A percentile compares a stretch with the other conserved stretches of the same genome.
phyloP scores from a whole-genome alignment of 1,284 basidiomycete species.

The Pseudozyma sp. region DNA sequence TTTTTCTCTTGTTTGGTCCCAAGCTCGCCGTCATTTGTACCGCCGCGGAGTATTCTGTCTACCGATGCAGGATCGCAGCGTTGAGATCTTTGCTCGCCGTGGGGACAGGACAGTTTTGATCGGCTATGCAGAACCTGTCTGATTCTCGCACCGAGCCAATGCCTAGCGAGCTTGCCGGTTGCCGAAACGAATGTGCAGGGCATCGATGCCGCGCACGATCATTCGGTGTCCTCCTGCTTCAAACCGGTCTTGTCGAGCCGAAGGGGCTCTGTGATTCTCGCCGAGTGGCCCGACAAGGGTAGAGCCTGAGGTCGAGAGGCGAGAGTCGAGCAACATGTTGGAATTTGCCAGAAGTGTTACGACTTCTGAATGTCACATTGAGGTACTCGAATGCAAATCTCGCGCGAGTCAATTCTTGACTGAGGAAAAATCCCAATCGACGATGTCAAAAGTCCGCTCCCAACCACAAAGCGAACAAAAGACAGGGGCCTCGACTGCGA shows the following conservation, averaged over 20 bases:
- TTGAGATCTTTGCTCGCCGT: too few species aligned
- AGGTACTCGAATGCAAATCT: neutral
- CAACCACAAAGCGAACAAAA: neutral
- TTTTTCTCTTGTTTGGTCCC: neutral
- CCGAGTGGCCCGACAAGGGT: too few species aligned
- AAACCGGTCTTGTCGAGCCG: neutral
- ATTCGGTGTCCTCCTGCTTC: neutral
- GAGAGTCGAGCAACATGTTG: neutral
- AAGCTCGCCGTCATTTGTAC: neutral
- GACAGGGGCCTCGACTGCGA: slow-evolving; percentile 24
- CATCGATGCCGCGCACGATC: too few species aligned
- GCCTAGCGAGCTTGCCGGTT: slow-evolving; percentile 15
- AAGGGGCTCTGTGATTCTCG: too few species aligned
- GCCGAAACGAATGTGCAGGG: neutral
- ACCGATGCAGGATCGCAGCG: neutral
- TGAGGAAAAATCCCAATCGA: too few species aligned
- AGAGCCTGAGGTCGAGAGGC: too few species aligned
- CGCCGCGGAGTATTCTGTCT: too few species aligned
- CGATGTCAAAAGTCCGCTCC: neutral
- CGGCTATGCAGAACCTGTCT: slow-evolving; percentile 9
- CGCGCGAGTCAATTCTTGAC: slow-evolving; percentile 4
- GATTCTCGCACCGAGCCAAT: slow-evolving; percentile 15
- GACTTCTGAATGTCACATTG: neutral
- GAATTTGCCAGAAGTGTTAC: neutral
- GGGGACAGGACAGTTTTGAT: too few species aligned